A percentile compares a stretch with the other conserved stretches of the same genome.
Evolutionary conservation across 2,329 filamentous ascomycete species (phyloP).

Genomic region (Capronia epimyces): DNA sequence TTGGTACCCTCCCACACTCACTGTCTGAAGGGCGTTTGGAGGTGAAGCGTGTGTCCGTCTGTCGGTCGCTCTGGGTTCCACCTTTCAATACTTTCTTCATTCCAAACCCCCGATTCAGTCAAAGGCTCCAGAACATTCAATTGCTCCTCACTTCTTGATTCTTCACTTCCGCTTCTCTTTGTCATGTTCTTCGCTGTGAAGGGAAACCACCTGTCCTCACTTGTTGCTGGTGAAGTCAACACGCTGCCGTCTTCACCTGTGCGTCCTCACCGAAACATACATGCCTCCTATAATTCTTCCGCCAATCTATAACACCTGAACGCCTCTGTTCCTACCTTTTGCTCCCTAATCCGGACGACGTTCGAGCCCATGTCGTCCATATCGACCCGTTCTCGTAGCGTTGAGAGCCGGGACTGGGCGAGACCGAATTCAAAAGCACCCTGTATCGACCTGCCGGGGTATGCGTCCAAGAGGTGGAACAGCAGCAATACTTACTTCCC

Average conservation of each 20-base stretch:
- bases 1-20: constrained; percentile 13
- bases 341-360: not conserved
- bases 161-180: constrained; percentile 8
- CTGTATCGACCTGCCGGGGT: constrained; percentile 4
- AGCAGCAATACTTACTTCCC: constrained; percentile 16
- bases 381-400: constrained; percentile 13
- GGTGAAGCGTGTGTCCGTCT: constrained; percentile 11
- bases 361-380: constrained; percentile 18
- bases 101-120: constrained; percentile 23
- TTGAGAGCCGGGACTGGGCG: constrained; percentile 15
- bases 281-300: constrained; percentile 8
- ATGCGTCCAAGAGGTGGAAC: constrained; percentile 22
- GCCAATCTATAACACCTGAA: constrained; percentile 6
- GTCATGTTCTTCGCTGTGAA: constrained; percentile 13
- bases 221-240: not conserved
- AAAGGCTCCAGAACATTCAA: constrained; percentile 20
- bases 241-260: not conserved
- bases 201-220: constrained; percentile 1
- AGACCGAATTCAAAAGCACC: constrained; percentile 8
- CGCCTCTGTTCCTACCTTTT: not conserved
- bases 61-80: constrained; percentile 13
- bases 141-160: constrained; percentile 17
- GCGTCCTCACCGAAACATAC: constrained; percentile 2
- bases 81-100: constrained; percentile 23
- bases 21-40: constrained; percentile 16